Evolutionary conservation across 1,139 yeast species (phyloP).

Genomic region (Blastobotrys persicus): DNA sequence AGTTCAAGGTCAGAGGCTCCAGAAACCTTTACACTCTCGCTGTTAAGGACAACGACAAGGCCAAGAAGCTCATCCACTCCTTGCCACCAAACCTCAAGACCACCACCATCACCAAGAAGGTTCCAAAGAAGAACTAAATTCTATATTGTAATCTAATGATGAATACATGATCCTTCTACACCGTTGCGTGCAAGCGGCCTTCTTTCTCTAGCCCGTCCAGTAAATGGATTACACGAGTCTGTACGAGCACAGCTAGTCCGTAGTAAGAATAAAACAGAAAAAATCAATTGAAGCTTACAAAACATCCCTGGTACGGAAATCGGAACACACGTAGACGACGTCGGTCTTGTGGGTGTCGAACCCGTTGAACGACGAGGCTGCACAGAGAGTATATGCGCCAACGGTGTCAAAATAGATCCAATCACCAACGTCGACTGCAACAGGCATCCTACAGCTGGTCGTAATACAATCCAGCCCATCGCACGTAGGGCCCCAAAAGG

Average conservation of each 20-base stretch:
- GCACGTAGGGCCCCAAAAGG: constrained; percentile 98
- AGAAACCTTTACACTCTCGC: constrained; percentile 93
- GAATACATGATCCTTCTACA: not conserved
- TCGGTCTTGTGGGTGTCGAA: constrained; percentile 57
- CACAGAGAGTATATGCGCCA: constrained; percentile 95
- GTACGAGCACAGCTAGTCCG: too few relatives aligned
- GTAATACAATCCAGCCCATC: constrained; percentile 91
- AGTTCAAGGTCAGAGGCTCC: constrained; percentile 98
- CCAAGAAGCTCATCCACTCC: constrained; percentile 97
- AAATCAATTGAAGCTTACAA: constrained; percentile 2
- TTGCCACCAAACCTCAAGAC: constrained; percentile 92
- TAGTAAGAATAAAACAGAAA: not conserved
- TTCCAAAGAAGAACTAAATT: constrained; percentile 29
- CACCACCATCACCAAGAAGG: constrained; percentile 42
- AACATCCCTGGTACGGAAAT: constrained; percentile 22
- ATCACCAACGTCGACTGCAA: constrained; percentile 75
- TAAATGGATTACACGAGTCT: too few relatives aligned
- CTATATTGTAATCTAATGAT: constrained; percentile 4
- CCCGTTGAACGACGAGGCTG: constrained; percentile 85
- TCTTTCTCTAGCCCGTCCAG: not conserved
- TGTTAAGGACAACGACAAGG: constrained; percentile 95
- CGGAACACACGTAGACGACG: constrained; percentile 60
- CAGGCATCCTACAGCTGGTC: constrained; percentile 49
- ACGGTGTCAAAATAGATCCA: constrained; percentile 83
- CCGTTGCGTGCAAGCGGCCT: not conserved